Evolutionary conservation across 208 protist genomes (phyloP), one percentile per base, ranked within the genome.

Genomic region (Leishmania gerbilli): DNA sequence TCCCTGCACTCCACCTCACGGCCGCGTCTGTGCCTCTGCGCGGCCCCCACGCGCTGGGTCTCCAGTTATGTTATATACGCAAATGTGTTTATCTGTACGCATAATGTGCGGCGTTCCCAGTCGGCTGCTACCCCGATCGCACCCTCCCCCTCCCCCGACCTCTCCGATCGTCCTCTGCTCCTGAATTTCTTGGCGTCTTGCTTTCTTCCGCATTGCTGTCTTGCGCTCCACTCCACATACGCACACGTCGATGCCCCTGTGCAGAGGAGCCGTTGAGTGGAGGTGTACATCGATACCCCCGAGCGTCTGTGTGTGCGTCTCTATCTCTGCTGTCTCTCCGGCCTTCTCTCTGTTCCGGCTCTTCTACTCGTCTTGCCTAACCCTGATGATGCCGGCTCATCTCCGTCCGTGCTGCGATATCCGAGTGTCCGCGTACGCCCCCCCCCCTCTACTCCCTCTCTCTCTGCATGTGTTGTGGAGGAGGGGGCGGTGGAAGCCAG

Each of bases 321-420:
- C 31, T 21, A 27, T 72, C 62, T 13, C 53, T 34, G 31, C 68
- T 56, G 4, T 62, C 55, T 67, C 51, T 60, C 31, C 24, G 21
- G 9, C 9, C 80, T 21, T 71, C 71, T 64, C n/a, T 79, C 8
- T 65, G 21, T 68, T n/a, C 77, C 37, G 68, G 37, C 69, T 45
- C 24, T 15, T 71, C 17, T 42, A 15, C 40, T 47, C 67, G 5
- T 9, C 51, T 55, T 21, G 51, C 9, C 4, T 13, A 55, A 0
- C 51, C 4, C 51, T 13, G 51, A 55, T 21, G 51, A 21, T 55
- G 51, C 51, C 17, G 15, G 0, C 17, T 55, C 15, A 21, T 17
- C 5, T 21, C 11, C 4, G 51, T 21, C 11, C 4, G 51, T 21
- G 4, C 13, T 19, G 51, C 0, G 0, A 21, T 6, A 21, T 21